Evolutionary conservation across 2,329 filamentous ascomycete genomes (phyloP).

Genomic region (Fusarium sublunatum): DNA sequence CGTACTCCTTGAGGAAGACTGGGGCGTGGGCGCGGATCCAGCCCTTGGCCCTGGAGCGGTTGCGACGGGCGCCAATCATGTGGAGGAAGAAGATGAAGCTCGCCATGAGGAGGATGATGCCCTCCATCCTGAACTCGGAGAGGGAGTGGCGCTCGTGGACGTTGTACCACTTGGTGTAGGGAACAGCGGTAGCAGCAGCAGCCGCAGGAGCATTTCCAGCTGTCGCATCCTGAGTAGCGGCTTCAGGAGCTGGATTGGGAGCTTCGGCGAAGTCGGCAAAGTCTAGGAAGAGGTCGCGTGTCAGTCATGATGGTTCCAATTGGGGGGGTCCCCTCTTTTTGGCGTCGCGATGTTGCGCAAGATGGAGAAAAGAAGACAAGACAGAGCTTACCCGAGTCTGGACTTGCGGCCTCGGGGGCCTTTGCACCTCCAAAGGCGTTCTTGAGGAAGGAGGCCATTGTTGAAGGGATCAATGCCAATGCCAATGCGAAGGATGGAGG

Average conservation of each 20-base stretch:
- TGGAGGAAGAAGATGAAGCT: constrained; percentile 81
- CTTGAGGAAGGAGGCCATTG: constrained; percentile 72
- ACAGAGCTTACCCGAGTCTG: constrained; percentile 71
- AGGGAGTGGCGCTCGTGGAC: constrained; percentile 89
- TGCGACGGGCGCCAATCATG: constrained; percentile 81
- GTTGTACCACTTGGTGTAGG: constrained; percentile 96
- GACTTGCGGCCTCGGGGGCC: constrained; percentile 59
- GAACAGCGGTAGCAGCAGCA: constrained; percentile 63
- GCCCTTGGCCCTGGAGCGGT: constrained; percentile 80
- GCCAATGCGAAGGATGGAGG: constrained; percentile 32
- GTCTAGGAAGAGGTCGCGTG: constrained; percentile 64
- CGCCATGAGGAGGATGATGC: constrained; percentile 81
- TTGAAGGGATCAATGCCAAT: constrained; percentile 37
- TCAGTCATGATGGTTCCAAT: constrained; percentile 40
- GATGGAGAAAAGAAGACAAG: background rate
- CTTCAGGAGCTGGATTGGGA: constrained; percentile 71
- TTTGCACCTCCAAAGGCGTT: constrained; percentile 76
- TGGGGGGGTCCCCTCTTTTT: constrained; percentile 14
- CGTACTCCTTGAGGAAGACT: constrained; percentile 82
- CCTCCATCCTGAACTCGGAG: constrained; percentile 88
- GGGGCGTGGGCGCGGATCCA: constrained; percentile 84
- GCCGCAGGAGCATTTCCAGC: constrained; percentile 54
- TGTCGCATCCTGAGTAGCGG: constrained; percentile 59
- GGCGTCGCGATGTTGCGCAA: constrained; percentile 35
- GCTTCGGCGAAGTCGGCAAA: constrained; percentile 93